phyloP scores from a whole-genome alignment of 768 basidiomycete species.

The Trametes sanguinea region DNA sequence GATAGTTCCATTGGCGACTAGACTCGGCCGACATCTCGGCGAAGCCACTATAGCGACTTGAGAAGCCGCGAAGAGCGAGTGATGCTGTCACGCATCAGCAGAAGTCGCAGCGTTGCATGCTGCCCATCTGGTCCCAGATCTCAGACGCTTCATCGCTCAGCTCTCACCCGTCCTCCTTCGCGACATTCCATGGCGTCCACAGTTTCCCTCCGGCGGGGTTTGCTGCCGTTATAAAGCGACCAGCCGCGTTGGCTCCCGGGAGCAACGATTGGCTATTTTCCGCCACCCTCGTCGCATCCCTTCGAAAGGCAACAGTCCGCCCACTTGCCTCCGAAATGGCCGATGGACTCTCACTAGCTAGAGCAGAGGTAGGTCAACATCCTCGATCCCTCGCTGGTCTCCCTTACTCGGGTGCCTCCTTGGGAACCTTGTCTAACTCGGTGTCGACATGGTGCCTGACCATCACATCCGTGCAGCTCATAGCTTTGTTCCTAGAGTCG shows the following conservation, averaged over 20 bases:
- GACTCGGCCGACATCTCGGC: neutral
- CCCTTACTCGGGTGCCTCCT: neutral
- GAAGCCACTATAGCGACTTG: neutral
- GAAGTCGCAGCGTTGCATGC: neutral
- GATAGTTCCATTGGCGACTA: neutral
- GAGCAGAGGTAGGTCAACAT: neutral
- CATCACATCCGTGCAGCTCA: neutral
- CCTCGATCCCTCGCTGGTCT: neutral
- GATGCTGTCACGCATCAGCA: neutral
- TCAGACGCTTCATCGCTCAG: neutral
- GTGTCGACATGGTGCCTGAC: neutral
- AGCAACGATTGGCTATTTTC: too few relatives aligned
- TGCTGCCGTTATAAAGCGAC: neutral
- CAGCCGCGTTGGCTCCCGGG: neutral
- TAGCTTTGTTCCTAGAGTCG: conserved; percentile 5
- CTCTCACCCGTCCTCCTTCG: neutral
- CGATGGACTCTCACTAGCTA: neutral
- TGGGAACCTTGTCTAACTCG: neutral
- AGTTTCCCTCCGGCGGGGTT: neutral
- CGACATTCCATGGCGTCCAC: neutral
- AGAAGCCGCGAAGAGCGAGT: neutral
- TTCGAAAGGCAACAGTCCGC: neutral
- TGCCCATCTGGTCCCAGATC: neutral
- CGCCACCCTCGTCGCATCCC: too few relatives aligned
- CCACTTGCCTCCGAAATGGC: neutral